Conservation (phyloP, 345 rosid species). For the Eucalyptus marginata region DNA sequence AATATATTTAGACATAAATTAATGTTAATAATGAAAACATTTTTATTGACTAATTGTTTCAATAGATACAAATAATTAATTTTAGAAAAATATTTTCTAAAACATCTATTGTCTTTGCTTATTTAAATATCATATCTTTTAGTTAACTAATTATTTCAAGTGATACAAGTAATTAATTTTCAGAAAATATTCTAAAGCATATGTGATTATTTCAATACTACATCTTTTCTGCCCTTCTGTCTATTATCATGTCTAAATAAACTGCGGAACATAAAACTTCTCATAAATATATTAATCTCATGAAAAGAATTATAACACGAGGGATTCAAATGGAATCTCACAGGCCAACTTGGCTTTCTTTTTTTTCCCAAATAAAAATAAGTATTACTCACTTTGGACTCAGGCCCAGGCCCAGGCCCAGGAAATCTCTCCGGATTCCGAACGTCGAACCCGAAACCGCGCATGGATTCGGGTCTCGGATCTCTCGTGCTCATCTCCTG, state of each 20-base stretch:
- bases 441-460: not conserved
- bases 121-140: not conserved
- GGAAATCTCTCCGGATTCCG: not conserved
- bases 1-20: not conserved
- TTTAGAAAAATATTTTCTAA: no score
- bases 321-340: not conserved
- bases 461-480: not conserved
- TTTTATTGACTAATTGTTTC: not conserved
- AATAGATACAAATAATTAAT: no score
- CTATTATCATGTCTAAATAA: not conserved
- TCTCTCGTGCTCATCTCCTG: not conserved
- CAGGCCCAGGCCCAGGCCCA: not conserved
- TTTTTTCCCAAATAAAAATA: not conserved
- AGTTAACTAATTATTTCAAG: not conserved
- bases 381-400: not conserved
- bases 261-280: not conserved
- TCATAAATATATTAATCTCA: rapidly evolving
- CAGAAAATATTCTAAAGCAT: not conserved
- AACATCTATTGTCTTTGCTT: not conserved
- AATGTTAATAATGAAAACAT: no score
- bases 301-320: rapidly evolving
- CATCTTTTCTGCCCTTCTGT: not conserved
- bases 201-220: not conserved
- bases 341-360: not conserved
- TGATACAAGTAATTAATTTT: no score